Conservation (phyloP, 2,329 filamentous ascomycete genomes). For the Calonectria ilicicola region DNA sequence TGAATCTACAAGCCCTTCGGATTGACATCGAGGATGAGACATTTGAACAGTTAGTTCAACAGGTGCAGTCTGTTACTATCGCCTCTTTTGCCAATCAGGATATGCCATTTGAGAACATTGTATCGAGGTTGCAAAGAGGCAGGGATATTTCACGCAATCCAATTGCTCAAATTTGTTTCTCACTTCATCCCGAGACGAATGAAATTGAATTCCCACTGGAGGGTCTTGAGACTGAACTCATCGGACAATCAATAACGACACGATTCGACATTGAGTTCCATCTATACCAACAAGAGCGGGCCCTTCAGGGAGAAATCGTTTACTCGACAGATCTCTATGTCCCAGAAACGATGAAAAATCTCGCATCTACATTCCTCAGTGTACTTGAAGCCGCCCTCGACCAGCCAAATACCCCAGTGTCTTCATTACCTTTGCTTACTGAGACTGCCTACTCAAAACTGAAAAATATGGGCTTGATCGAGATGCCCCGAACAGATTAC, state of each 20-base stretch:
- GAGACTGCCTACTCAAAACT: neutral
- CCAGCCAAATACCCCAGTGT: neutral
- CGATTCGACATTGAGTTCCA: neutral
- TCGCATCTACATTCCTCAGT: neutral
- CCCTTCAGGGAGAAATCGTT: neutral
- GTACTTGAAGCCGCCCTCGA: neutral
- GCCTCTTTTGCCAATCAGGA: neutral
- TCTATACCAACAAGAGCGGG: neutral
- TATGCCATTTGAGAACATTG: neutral
- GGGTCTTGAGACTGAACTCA: neutral
- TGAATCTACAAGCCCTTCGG: slow-evolving; percentile 37
- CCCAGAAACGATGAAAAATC: neutral
- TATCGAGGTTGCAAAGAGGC: neutral
- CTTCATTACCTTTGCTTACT: neutral
- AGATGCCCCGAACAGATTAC: neutral
- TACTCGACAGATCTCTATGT: neutral
- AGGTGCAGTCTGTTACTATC: neutral
- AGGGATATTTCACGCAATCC: neutral
- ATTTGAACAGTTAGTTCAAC: neutral
- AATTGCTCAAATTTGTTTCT: neutral
- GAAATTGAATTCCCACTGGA: neutral
- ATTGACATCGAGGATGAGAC: slow-evolving; percentile 13
- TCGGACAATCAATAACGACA: neutral
- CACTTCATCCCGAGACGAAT: neutral
- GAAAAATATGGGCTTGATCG: neutral